Base-by-base conservation (phyloP, 768 basidiomycete genomes). In the Mycena epipterygia region DNA sequence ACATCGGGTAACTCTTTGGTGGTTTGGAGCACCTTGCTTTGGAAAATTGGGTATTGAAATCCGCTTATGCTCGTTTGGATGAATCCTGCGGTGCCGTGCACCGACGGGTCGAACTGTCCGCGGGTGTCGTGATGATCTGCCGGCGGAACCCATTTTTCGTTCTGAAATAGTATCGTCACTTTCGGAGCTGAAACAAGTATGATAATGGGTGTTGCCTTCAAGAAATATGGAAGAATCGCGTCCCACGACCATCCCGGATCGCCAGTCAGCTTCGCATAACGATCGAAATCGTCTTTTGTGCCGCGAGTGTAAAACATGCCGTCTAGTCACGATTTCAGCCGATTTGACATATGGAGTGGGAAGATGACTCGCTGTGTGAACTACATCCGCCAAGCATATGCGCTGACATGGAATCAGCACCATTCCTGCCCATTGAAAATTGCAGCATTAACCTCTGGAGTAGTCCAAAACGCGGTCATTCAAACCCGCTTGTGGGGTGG, bases 241-340 rank as follows among this genome's bases (percentile, higher is more conserved):
- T 79, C 70, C 82, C 82, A 84, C 8, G 79, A 76, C 83, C 83
- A 84, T 2, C 81, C 80, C 4, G 53, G 29, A 68, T 84, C 82
- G 1, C 76, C 79, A 51, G 81, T 78, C 23, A 81, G 63, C 1
- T 62, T 51, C 1, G 81, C 81, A 59, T 74, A 80, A 7, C 78
- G 76, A 51, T 83, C 70, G 33, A 68, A 81, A 57, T 83, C 81
- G 25, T 79, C 79, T n/a, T 56, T 52, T 3, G 79, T 77, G 4
- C 81, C 81, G 9, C 80, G 77, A 8, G 79, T 79, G 58, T 79
- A 82, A 35, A 74, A 64, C 75, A 83, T 78, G n/a, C 71, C 65
- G 64, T 81, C 80, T 81, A 8, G 32, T 19, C 56, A 19, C 5
- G 1, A 19, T 25, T 42, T 52, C 33, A 39, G 62, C 27, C 8